phyloP scores from a whole-genome alignment of 2,329 filamentous ascomycete genomes.

The Trichoderma pleuroti region DNA sequence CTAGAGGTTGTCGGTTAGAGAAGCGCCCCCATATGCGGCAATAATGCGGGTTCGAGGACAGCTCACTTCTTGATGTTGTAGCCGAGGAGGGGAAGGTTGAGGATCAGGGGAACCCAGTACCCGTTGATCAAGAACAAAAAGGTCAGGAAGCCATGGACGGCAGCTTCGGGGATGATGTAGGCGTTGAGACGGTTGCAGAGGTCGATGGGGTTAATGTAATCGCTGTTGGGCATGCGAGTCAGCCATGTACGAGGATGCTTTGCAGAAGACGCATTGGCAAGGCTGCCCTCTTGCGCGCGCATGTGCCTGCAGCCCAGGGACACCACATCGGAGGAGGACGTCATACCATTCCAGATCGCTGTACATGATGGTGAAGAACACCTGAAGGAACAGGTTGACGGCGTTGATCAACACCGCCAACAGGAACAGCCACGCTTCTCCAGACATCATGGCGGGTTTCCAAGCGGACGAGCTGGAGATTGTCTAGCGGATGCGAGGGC shows the following conservation, averaged over 20 bases:
- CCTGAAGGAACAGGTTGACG: constrained; percentile 98
- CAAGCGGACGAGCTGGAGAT: constrained; percentile 25
- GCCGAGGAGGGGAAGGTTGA: constrained; percentile 86
- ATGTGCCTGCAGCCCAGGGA: background rate
- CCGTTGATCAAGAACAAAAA: constrained; percentile 97
- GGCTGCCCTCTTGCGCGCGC: background rate
- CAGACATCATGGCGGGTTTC: constrained; percentile 65
- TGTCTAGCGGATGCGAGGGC: background rate
- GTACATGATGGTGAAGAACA: constrained; percentile 99
- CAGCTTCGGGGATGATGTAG: constrained; percentile 98
- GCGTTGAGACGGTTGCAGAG: constrained; percentile 99
- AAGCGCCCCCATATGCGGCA: background rate
- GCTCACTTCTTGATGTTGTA: constrained; percentile 98
- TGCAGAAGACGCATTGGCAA: constrained; percentile 19
- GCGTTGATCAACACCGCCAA: constrained; percentile 98
- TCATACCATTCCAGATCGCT: constrained; percentile 97
- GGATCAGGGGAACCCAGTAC: constrained; percentile 90
- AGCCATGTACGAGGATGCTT: background rate
- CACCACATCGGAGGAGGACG: background rate
- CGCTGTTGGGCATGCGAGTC: constrained; percentile 49
- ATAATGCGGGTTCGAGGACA: background rate
- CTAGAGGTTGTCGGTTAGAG: constrained; percentile 45
- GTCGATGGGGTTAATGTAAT: constrained; percentile 99
- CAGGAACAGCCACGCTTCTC: constrained; percentile 97
- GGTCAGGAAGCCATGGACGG: constrained; percentile 93